These are phyloP conservation scores for Corynascus novoguineensis DNA, from an alignment of 495 filamentous ascomycete genomes.

Conservation along the genomic window DNA sequence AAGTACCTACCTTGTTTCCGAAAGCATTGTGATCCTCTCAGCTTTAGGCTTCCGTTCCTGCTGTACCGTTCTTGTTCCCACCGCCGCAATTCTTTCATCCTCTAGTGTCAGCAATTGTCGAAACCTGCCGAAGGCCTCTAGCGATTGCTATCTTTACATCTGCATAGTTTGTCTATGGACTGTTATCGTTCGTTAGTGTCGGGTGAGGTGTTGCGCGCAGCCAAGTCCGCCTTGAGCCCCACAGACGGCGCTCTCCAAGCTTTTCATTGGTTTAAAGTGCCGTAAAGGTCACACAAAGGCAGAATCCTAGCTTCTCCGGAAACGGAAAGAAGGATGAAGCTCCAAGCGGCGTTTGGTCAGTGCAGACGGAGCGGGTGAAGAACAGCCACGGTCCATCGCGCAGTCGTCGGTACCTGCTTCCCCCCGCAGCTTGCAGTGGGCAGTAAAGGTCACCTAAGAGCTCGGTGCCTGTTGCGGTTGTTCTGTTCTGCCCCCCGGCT, in stretches of 20 bases:
- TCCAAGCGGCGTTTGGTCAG: too few species aligned
- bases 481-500: background rate
- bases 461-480: background rate
- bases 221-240: background rate
- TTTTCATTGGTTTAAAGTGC: background rate
- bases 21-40: background rate
- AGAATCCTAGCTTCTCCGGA: conserved; percentile 5
- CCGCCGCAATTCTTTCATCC: background rate
- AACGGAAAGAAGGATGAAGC: background rate
- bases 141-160: too few species aligned
- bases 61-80: background rate
- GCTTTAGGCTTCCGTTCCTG: background rate
- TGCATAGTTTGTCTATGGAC: background rate
- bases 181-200: background rate
- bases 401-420: too few species aligned
- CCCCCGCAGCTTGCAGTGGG: too few species aligned
- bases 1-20: too few species aligned
- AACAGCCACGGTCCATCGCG: too few species aligned
- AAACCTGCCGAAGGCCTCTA: too few species aligned
- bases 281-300: conserved; percentile 1
- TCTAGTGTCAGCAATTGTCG: too few species aligned
- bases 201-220: background rate
- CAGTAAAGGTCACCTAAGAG: background rate
- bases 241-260: background rate
- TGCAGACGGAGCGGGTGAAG: too few species aligned